Conservation (phyloP, 768 basidiomycete genomes). For the Tulasnella sp. region DNA sequence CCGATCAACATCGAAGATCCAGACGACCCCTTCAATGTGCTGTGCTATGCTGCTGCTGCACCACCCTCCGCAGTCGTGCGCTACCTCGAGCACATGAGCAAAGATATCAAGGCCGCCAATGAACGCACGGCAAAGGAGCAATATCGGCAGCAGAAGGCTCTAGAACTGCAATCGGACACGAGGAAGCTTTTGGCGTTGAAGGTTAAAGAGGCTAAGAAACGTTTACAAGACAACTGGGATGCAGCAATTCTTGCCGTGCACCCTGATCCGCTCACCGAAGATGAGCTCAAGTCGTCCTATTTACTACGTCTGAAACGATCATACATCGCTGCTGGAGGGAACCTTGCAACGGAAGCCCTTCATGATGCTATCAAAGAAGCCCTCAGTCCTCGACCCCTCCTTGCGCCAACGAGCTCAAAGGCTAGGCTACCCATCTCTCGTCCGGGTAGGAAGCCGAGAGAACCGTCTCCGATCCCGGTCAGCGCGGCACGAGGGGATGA, state of each 20-base stretch:
- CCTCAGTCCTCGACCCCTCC: neutral
- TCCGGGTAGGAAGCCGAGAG: neutral
- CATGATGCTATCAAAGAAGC: conserved; percentile 10
- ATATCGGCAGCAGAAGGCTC: conserved; percentile 17
- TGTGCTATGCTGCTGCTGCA: conserved; percentile 10
- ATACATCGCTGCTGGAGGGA: neutral
- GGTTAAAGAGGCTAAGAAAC: conserved; percentile 46
- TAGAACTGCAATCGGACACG: conserved; percentile 23
- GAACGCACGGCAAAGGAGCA: conserved; percentile 18
- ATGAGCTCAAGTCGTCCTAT: neutral
- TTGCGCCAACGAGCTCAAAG: neutral
- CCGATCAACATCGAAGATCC: neutral
- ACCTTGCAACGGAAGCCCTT: neutral
- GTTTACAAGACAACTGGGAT: conserved; percentile 58
- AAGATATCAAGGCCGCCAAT: neutral
- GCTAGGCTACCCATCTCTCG: neutral
- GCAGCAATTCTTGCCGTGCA: conserved; percentile 43
- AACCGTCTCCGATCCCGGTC: neutral
- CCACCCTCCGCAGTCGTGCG: neutral
- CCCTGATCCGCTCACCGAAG: conserved; percentile 33
- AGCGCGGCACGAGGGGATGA: neutral
- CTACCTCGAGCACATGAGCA: neutral
- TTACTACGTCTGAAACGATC: conserved; percentile 1
- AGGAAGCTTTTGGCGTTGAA: conserved; percentile 40
- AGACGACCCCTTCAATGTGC: neutral